phyloP scores from a whole-genome alignment of 2,329 filamentous ascomycete genomes.

The Pseudocercospora vitis region DNA sequence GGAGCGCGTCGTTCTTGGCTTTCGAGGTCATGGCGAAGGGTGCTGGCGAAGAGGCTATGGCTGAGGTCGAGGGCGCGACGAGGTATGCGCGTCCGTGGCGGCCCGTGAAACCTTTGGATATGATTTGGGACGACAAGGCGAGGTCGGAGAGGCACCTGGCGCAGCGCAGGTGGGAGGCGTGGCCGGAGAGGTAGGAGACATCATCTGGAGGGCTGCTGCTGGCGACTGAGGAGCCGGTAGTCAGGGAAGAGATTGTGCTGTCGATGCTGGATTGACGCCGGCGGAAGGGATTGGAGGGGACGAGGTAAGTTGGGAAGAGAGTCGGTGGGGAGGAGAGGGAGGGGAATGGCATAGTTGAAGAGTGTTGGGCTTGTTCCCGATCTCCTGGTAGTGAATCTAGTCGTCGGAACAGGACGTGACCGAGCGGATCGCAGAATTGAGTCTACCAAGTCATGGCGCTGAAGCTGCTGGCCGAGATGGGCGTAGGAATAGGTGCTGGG shows the following conservation, averaged over 20 bases:
- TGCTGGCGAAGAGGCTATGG: conserved; percentile 20
- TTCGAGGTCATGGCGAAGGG: conserved; percentile 24
- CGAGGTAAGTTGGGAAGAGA: conserved; percentile 54
- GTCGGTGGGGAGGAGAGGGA: conserved; percentile 37
- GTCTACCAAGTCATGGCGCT: conserved; percentile 7
- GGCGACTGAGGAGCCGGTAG: conserved; percentile 26
- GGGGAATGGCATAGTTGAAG: conserved; percentile 30
- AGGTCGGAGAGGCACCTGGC: conserved; percentile 60
- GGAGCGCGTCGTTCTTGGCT: conserved; percentile 32
- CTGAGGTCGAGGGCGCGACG: conserved; percentile 49
- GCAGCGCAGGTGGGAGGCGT: conserved; percentile 59
- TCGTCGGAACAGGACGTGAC: conserved; percentile 3
- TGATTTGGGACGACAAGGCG: conserved; percentile 59
- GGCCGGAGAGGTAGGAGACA: conserved; percentile 46
- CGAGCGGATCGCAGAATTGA: conserved; percentile 3
- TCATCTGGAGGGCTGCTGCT: conserved; percentile 22
- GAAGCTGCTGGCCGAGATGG: neutral
- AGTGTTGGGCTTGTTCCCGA: neutral
- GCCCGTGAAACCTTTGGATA: conserved; percentile 65
- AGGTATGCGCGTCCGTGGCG: conserved; percentile 65
- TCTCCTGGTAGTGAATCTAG: neutral
- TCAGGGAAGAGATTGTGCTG: conserved; percentile 39
- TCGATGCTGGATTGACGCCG: conserved; percentile 45
- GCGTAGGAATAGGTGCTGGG: neutral
- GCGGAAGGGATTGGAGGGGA: conserved; percentile 52